These are phyloP conservation scores for Cercospora sp. DNA, from an alignment of 2,329 filamentous ascomycete species.

Conservation along the genomic window DNA sequence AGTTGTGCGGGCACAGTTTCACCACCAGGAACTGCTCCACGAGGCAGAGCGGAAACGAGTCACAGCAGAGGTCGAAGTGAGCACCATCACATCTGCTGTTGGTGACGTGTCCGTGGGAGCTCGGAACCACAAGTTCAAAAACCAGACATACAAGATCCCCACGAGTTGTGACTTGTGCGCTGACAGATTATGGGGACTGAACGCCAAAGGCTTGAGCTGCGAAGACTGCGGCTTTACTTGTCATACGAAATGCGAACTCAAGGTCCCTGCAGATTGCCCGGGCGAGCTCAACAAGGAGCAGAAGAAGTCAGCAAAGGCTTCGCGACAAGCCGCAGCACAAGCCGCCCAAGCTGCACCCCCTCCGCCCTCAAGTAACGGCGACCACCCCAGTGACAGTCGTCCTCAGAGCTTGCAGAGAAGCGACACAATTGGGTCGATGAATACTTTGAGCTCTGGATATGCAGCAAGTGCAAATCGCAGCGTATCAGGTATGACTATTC, in stretches of 20 bases:
- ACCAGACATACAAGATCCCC: constrained; percentile 98
- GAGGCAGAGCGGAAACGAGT: constrained; percentile 79
- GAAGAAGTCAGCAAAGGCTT: constrained; percentile 86
- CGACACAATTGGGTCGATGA: constrained; percentile 83
- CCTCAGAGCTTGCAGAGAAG: constrained; percentile 70
- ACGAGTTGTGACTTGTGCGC: constrained; percentile 97
- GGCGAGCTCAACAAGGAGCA: constrained; percentile 93
- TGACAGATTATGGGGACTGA: constrained; percentile 94
- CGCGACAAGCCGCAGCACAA: constrained; percentile 78
- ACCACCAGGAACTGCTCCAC: constrained; percentile 80
- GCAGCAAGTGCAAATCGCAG: constrained; percentile 76
- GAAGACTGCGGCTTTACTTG: constrained; percentile 96
- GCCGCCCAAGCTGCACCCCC: constrained; percentile 40
- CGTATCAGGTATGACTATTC: constrained; percentile 60
- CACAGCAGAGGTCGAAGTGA: constrained; percentile 88
- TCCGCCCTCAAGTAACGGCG: constrained; percentile 29
- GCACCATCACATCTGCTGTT: constrained; percentile 85
- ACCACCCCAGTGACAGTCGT: constrained; percentile 34
- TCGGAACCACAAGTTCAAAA: constrained; percentile 95
- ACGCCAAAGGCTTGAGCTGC: constrained; percentile 94
- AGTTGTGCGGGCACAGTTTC: constrained; percentile 78
- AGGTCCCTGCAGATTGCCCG: constrained; percentile 92
- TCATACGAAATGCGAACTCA: constrained; percentile 98
- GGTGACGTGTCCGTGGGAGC: constrained; percentile 91
- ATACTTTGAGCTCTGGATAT: constrained; percentile 77